Percentiles rank a stretch among this genome's conserved stretches.
These are phyloP conservation scores for Lipomyces orientalis DNA, from an alignment of 805 yeast species.

Conservation along the genomic window DNA sequence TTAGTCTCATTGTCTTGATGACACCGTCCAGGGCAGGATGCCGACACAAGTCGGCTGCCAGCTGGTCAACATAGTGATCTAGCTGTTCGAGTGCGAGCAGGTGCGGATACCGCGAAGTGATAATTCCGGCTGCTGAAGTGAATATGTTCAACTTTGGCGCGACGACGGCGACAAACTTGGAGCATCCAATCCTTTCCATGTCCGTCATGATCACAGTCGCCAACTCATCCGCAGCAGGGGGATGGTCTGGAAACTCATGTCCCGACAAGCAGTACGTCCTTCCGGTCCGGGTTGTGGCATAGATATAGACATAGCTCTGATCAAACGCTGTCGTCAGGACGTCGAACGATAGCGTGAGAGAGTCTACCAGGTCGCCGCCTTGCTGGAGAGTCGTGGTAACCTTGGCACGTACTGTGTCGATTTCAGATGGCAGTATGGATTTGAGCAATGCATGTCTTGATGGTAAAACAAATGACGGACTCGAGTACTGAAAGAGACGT, in stretches of 20 bases:
- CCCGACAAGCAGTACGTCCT: conserved; percentile 27
- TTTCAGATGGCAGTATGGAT: conserved; percentile 26
- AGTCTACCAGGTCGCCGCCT: conserved; percentile 13
- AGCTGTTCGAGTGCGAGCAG: conserved; percentile 28
- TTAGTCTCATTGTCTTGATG: conserved; percentile 25
- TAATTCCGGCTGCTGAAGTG: conserved; percentile 1
- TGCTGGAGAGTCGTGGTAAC: conserved; percentile 19
- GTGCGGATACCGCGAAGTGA: conserved; percentile 26
- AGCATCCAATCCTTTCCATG: conserved; percentile 25
- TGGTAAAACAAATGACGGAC: conserved; percentile 26
- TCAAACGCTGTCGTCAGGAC: conserved; percentile 22
- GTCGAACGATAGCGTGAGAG: conserved; percentile 35
- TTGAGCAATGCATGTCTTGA: conserved; percentile 9
- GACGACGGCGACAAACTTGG: conserved; percentile 24
- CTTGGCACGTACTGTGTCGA: conserved; percentile 25
- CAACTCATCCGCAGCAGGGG: conserved; percentile 22
- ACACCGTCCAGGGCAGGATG: conserved; percentile 21
- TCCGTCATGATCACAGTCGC: conserved; percentile 21
- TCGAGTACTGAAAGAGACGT: conserved; percentile 14
- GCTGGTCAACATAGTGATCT: conserved; percentile 20
- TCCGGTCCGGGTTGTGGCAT: conserved; percentile 33
- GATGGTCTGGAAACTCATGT: conserved; percentile 18
- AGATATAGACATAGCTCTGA: conserved; percentile 22
- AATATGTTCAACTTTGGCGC: conserved; percentile 17
- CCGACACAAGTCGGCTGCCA: conserved; percentile 30